Percentiles rank a stretch among this genome's conserved stretches.
Conservation (phyloP, 1,139 yeast genomes). For the Taphrina communis region DNA sequence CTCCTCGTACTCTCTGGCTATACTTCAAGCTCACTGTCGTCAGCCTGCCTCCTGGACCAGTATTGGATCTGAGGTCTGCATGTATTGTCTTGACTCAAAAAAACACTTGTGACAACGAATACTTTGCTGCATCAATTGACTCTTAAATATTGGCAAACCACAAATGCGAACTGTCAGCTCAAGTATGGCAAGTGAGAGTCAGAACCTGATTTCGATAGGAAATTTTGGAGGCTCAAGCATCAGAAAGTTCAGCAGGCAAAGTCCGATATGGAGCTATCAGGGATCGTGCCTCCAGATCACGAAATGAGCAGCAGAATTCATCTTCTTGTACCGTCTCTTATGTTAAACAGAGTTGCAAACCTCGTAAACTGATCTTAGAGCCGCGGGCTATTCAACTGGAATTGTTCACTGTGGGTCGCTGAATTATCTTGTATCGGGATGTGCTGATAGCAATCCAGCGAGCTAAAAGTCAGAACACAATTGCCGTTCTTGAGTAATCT, state of each 20-base stretch:
- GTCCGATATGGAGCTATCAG: slow-evolving; percentile 51
- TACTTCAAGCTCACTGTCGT: no score
- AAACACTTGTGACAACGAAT: background rate
- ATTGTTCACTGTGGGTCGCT: slow-evolving; percentile 19
- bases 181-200: no score
- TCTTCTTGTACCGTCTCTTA: background rate
- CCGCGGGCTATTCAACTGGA: slow-evolving; percentile 43
- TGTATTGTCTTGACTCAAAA: no score
- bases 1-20: no score
- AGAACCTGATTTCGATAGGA: slow-evolving; percentile 42
- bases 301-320: slow-evolving; percentile 9
- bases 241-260: slow-evolving; percentile 46
- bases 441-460: background rate
- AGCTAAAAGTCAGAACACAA: slow-evolving; percentile 37
- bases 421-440: background rate
- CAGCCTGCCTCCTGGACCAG: no score
- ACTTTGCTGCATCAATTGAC: background rate
- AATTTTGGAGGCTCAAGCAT: slow-evolving; percentile 41
- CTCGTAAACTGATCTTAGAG: background rate
- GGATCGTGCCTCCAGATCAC: slow-evolving; percentile 27
- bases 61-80: no score
- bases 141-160: background rate
- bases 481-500: slow-evolving; percentile 42
- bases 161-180: background rate
- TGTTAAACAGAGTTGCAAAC: background rate